phyloP scores from a whole-genome alignment of 2,329 filamentous ascomycete species.

The Metarhizium anisopliae region DNA sequence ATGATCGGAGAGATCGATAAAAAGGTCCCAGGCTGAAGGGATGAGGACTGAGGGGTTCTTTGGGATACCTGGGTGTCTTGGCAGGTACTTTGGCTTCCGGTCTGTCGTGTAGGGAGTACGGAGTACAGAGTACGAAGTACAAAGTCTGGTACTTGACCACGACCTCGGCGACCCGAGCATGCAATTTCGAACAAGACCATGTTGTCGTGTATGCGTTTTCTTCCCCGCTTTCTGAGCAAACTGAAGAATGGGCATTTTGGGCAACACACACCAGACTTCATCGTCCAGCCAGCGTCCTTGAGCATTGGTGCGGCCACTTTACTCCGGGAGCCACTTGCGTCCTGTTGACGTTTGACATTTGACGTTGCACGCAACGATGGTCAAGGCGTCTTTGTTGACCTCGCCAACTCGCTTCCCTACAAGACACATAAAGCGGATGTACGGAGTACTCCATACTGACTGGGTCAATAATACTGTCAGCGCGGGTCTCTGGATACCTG shows the following conservation, averaged over 20 bases:
- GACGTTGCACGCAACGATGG: neutral
- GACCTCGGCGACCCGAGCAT: conserved; percentile 7
- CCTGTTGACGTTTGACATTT: neutral
- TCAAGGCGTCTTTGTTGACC: neutral
- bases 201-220: conserved; percentile 11
- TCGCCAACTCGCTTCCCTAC: no score
- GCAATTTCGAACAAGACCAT: conserved; percentile 18
- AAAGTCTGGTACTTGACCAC: neutral
- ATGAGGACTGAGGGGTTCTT: conserved; percentile 2
- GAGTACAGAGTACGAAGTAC: no score
- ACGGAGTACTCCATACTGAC: no score
- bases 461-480: no score
- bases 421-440: no score
- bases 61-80: conserved; percentile 3
- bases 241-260: neutral
- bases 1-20: conserved; percentile 28
- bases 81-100: neutral
- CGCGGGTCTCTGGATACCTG: no score
- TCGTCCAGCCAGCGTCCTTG: neutral
- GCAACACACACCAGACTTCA: neutral
- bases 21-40: conserved; percentile 5
- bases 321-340: neutral
- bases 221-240: conserved; percentile 6
- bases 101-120: no score
- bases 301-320: neutral